Conservation (phyloP, 2,329 filamentous ascomycete genomes). For the Cytospora chrysosperma region DNA sequence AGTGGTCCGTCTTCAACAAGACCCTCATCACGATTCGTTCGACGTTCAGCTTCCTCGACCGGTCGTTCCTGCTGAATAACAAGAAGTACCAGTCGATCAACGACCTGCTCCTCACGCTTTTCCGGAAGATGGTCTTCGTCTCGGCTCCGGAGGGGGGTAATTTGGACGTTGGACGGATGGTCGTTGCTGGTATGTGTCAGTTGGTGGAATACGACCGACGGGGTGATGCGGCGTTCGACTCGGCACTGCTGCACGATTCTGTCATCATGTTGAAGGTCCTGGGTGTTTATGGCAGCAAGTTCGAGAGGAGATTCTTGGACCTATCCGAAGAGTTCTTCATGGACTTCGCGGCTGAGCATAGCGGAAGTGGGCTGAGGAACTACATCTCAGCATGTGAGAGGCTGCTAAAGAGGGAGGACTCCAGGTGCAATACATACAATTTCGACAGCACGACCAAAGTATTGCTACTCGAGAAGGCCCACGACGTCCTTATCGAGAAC, state of each 20-base stretch:
- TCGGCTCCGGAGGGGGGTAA: slow-evolving; percentile 27
- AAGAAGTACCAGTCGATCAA: slow-evolving; percentile 71
- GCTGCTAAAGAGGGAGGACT: slow-evolving; percentile 70
- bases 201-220: slow-evolving; percentile 72
- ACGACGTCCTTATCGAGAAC: slow-evolving; percentile 67
- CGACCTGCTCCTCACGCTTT: slow-evolving; percentile 75
- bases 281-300: slow-evolving; percentile 72
- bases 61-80: slow-evolving; percentile 78
- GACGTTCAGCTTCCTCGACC: slow-evolving; percentile 91
- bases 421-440: slow-evolving; percentile 75
- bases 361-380: slow-evolving; percentile 62
- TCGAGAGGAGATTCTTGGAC: slow-evolving; percentile 73
- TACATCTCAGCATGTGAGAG: slow-evolving; percentile 72
- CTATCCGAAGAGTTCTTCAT: slow-evolving; percentile 67
- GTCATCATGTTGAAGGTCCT: slow-evolving; percentile 85
- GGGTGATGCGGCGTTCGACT: slow-evolving; percentile 56
- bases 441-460: slow-evolving; percentile 81
- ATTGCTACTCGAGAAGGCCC: slow-evolving; percentile 70
- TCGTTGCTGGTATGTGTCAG: slow-evolving; percentile 65
- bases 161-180: slow-evolving; percentile 33
- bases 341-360: slow-evolving; percentile 67
- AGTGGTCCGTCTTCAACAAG: slow-evolving; percentile 77
- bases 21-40: slow-evolving; percentile 72
- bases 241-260: slow-evolving; percentile 66
- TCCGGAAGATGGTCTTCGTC: slow-evolving; percentile 60